A percentile compares a stretch with the other conserved stretches of the same genome.
Conservation (phyloP, 106 monocot genomes). For the Dioscorea zingiberensis region DNA sequence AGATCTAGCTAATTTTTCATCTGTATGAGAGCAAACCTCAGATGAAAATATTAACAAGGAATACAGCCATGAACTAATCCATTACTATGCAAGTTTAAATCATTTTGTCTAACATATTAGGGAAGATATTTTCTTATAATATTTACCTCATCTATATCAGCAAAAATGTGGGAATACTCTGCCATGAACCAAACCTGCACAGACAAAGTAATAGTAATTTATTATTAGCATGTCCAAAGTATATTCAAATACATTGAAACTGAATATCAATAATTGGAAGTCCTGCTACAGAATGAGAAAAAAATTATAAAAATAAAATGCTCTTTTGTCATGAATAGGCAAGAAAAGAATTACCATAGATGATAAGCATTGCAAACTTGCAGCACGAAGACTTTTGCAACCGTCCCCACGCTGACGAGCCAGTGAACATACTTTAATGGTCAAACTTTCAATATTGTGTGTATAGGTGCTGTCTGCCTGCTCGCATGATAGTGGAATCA, state of each 20-base stretch:
- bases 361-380: slow-evolving; percentile 76
- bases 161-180: slow-evolving; percentile 64
- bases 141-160: slow-evolving; percentile 74
- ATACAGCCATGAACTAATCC: neutral
- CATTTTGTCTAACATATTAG: no score
- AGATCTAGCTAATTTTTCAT: no score
- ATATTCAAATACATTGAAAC: neutral
- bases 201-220: neutral
- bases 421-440: slow-evolving; percentile 45
- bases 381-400: slow-evolving; percentile 36
- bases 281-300: neutral
- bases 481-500: slow-evolving; percentile 11
- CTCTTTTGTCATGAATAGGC: no score
- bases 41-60: no score
- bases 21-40: no score
- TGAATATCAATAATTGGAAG: no score
- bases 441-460: slow-evolving; percentile 61
- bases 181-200: slow-evolving; percentile 95
- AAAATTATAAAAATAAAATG: neutral
- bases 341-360: slow-evolving; percentile 54
- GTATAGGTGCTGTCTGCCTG: slow-evolving; percentile 84
- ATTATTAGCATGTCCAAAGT: neutral
- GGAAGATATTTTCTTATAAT: neutral
- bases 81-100: neutral
- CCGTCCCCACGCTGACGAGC: slow-evolving; percentile 37